Base-by-base conservation (phyloP, 352 stramenopile genomes). In the Globisporangium polare region DNA sequence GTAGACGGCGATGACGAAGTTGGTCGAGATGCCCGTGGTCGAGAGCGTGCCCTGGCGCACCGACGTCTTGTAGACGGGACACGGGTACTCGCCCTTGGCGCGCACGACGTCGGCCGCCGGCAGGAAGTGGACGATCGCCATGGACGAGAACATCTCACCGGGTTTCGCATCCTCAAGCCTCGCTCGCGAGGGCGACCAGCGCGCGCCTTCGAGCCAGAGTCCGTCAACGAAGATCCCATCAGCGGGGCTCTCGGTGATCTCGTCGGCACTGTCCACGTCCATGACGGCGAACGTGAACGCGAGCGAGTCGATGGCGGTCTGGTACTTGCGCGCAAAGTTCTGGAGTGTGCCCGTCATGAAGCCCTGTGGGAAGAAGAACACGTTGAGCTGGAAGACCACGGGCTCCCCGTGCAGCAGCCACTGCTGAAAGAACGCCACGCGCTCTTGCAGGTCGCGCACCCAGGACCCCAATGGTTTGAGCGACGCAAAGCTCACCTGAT, bases 261-360 rank as follows among this genome's bases (percentile, higher is more conserved):
- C 71, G 13, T 78, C 65, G 0, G 78, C 73, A 13, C 62, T 80
- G 8, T 87, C 73, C 39, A 88, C 75, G 55, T 90, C 73, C 26
- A 94, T 62, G 0, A 98, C 87, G 3, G 77, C 56, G 68, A 97
- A 98, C 17, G 89, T 94, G 73, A 98, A 98, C 20, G 74, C 80
- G 12, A 98, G 74, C 17, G 89, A 96, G 70, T 98, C 95, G 67
- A 98, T 98, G 8, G 95, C 90, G 20, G 97, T 88, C 58, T 95
- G 83, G 73, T 98, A 98, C 68, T 98, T 98, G 43, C 95, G 77
- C 6, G 94, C 92, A 75, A 96, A 98, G 52, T 96, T 98, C 65
- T 98, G 94, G 33, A 98, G 68, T 18, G 89, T 97, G 39, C 90
- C 94, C 5, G 95, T 98, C 92, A 98, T 98, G 73, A 98, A 98